Percentiles rank a stretch among this genome's conserved stretches.
phyloP scores from a whole-genome alignment of 768 basidiomycete genomes.

The Trametes gibbosa region DNA sequence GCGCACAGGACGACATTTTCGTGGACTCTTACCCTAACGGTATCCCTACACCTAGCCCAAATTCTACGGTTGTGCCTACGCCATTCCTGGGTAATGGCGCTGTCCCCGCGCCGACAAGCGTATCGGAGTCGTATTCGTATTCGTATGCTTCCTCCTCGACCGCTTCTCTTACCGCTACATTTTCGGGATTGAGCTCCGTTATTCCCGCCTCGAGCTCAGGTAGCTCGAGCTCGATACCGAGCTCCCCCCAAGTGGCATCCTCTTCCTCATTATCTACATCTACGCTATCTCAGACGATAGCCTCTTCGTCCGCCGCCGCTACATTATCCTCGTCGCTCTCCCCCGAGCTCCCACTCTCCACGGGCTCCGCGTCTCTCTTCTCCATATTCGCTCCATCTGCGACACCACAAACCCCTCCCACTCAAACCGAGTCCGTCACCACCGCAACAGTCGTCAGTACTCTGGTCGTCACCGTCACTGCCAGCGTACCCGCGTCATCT shows the following conservation, averaged over 20 bases:
- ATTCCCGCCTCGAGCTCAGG: not conserved
- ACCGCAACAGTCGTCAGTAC: constrained; percentile 27
- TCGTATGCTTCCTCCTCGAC: not conserved
- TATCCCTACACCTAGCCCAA: constrained; percentile 24
- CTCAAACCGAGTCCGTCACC: not conserved
- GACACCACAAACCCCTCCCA: not conserved
- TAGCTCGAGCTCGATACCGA: constrained; percentile 22
- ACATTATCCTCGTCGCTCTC: not conserved
- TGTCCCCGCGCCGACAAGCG: not conserved
- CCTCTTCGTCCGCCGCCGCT: not conserved
- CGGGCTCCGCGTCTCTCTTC: not conserved
- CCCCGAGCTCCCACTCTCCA: not conserved
- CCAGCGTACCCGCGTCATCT: not conserved
- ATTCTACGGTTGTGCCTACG: constrained; percentile 28
- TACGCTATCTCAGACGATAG: not conserved
- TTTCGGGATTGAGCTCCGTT: not conserved
- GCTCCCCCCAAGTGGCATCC: constrained; percentile 50
- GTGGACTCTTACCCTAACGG: constrained; percentile 46
- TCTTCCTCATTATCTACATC: not conserved
- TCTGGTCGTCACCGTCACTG: constrained; percentile 25
- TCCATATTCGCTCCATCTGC: not conserved
- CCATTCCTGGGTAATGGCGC: constrained; percentile 16
- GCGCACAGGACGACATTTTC: constrained; percentile 75
- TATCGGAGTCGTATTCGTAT: not conserved
- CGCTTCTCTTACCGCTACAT: not conserved